Evolutionary conservation across 306 rosid species (phyloP), one percentile per base, ranked within the genome.

Genomic region (Urtica urens): DNA sequence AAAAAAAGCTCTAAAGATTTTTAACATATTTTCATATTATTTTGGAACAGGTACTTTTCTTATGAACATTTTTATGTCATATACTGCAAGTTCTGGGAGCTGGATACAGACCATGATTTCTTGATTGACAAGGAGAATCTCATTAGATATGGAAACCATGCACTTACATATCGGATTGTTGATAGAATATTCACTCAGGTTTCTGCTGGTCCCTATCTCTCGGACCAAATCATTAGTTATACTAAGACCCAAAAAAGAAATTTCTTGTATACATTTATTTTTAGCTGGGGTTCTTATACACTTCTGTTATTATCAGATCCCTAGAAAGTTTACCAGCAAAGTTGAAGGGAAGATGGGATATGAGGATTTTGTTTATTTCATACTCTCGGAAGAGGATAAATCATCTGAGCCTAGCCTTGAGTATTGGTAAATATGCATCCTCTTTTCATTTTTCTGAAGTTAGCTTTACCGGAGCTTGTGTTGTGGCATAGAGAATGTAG

Each of bases 71-170:
- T 92, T 59, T 92, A 92, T 63, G 99, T 92, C 19, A 79, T 92
- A 75, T 92, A 92, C 81, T 92, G 99, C 80, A 92, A 92, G 74
- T 92, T 92, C 64, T 92, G 99, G 99, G 99, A 92, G 88, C 83
- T 92, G 86, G 99, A 92, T 67, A 69, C 87, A 25, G 99, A 92
- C 65, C 99, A 86, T 57, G 99, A 92, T 70, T 92, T 92, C 73
- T 61, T 92, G 79, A 85, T 92, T 58, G 94, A 92, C 76, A 92
- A 86, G 60, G 99, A 92, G 72, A 92, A 92, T 62, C 93, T 92
- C 56, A 86, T 86, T 71, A 77, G 94, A 86, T 92, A 86, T 78
- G 96, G 99, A 56, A 92, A 92, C 77, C 94, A 92, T 23, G 96
- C 99, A 0, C 99, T 92, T 62, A 92, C 99, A 58, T 92, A 92